Evolutionary conservation across 2,329 filamentous ascomycete species (phyloP).

Genomic region (Decorospora gaudefroyi): DNA sequence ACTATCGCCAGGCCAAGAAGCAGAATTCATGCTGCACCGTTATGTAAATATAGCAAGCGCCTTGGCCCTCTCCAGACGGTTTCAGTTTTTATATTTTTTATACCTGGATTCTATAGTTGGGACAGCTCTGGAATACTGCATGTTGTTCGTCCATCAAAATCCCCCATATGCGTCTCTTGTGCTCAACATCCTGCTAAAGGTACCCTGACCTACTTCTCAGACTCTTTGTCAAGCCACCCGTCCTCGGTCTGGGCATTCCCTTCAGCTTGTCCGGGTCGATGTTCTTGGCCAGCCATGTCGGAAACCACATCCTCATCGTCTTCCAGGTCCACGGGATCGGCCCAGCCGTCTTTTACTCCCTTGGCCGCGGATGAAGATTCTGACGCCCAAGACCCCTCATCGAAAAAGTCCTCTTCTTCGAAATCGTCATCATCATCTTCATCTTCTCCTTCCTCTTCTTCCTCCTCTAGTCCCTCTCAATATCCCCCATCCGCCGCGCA

Average conservation of each 20-base stretch:
- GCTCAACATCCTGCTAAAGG: neutral
- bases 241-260: no score
- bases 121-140: constrained; percentile 1
- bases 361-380: neutral
- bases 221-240: neutral
- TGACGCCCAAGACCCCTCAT: neutral
- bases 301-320: neutral
- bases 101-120: constrained; percentile 8
- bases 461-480: constrained; percentile 17
- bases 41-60: constrained; percentile 49
- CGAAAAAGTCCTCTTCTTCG: constrained; percentile 1
- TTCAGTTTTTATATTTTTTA: constrained; percentile 2
- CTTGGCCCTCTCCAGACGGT: constrained; percentile 6
- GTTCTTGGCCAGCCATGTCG: neutral
- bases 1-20: constrained; percentile 58
- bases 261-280: neutral
- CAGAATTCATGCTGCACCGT: constrained; percentile 64
- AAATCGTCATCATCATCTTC: neutral
- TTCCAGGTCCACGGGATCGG: neutral
- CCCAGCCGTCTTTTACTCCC: neutral
- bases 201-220: neutral
- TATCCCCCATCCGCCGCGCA: constrained; percentile 13
- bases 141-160: neutral
- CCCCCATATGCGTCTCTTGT: neutral
- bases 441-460: neutral